Conservation (phyloP, 2,329 filamentous ascomycete genomes). For the Helminthosporium solani region DNA sequence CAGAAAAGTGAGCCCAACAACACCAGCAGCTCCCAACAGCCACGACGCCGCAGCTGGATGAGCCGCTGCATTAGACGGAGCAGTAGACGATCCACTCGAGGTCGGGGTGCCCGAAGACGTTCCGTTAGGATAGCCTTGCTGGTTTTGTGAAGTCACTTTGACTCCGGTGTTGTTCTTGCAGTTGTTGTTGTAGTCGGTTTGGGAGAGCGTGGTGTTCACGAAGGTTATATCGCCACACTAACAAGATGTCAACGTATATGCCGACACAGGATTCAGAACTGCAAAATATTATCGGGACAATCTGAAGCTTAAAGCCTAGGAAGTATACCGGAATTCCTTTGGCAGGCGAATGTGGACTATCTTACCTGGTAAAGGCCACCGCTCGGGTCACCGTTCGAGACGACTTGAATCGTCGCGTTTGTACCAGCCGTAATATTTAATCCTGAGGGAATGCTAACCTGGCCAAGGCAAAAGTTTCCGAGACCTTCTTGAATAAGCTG, state of each 20-base stretch:
- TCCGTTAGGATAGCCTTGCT: constrained; percentile 51
- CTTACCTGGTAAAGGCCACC: constrained; percentile 65
- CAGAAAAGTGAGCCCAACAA: constrained; percentile 33
- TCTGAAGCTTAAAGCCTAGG: too few relatives aligned
- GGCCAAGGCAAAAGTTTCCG: constrained; percentile 66
- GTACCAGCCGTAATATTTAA: constrained; percentile 60
- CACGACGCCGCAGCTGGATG: constrained; percentile 36
- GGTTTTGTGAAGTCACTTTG: constrained; percentile 42
- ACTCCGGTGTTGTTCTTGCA: constrained; percentile 64
- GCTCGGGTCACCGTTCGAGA: constrained; percentile 60
- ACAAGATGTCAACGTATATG: constrained; percentile 6
- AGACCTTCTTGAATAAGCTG: constrained; percentile 61
- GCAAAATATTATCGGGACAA: too few relatives aligned
- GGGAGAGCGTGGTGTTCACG: constrained; percentile 51
- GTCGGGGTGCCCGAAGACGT: constrained; percentile 40
- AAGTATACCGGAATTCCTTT: too few relatives aligned
- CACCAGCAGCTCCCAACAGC: constrained; percentile 37
- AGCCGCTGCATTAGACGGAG: constrained; percentile 26
- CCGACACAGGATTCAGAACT: background rate
- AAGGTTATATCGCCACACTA: constrained; percentile 76
- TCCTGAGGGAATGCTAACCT: constrained; percentile 55
- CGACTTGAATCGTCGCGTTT: constrained; percentile 67
- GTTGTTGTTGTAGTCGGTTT: constrained; percentile 46
- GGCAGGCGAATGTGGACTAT: constrained; percentile 11
- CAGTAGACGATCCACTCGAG: constrained; percentile 17